Base-by-base conservation (phyloP, 2,329 filamentous ascomycete genomes). In the Beauveria caledonica region DNA sequence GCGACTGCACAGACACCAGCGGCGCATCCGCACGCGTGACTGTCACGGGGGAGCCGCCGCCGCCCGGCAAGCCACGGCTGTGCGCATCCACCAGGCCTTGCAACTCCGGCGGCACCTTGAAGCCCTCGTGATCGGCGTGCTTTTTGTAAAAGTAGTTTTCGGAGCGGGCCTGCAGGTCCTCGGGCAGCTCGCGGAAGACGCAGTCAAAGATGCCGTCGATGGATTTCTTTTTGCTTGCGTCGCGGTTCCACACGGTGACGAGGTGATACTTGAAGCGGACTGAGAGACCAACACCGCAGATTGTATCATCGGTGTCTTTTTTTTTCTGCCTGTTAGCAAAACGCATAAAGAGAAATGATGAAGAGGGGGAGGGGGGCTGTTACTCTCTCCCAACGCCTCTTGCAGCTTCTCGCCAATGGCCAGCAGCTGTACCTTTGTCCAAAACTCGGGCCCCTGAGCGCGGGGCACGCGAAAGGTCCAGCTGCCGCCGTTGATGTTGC, bases 391-490 rank as follows among this genome's bases (percentile, higher is more conserved):
- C 11, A 95, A 78, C 17, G 84, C 87, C 64, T 83, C 80, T 76
- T 94, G 88, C 64, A 95, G 77, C 69, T 87, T 82, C 78, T 95
- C 90, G 39, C 90, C 90, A 63, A 94, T 90, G 39, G 90, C 90
- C 73, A 94, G 80, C 70, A 93, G 77, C 76, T 92, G 85, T 63
- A 96, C 81, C 70, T 87, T 86, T 67, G 86, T 92, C 90, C 88
- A 97, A 70, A 90, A 88, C 67, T 87, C 87, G 3, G 85, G 83
- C 6, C 84, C 85, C 42, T 83, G 81, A 63, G 79, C 80, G 78
- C 96, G 96, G 64, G 87, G 86, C 49, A 97, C 87, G 55, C 92
- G 86, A 75, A 97, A 96, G 23, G 91, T 95, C 91, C 91, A 97
- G 71, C 89, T 88, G 54, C 93, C 93, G 57, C 93, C 93, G 63